Base-by-base conservation (phyloP, 2,329 filamentous ascomycete genomes). In the Cercospora sp. region DNA sequence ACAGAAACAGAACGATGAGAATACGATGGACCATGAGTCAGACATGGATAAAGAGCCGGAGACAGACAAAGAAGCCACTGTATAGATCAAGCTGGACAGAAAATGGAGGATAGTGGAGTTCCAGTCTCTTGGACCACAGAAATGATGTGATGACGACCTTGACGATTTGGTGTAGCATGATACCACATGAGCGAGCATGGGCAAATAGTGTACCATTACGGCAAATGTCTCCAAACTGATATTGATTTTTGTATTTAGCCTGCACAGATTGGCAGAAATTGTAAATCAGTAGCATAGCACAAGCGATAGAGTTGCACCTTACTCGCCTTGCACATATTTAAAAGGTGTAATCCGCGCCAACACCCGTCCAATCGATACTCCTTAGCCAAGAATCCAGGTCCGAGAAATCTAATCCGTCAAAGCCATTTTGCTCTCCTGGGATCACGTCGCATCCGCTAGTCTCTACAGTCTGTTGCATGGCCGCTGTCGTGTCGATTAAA, bases 341-440 rank as follows among this genome's bases (percentile, higher is more conserved):
- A 16, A 71, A 66, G 6, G 63, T 67, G 20, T 59, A 67, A 45
- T 67, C 67, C 3, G 65, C 67, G 20, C 69, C 67, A 6, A 60
- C 64, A 3, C 65, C 66, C 18, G 63, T 67, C 69, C 69, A 71
- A 26, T 70, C 67, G 16, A 72, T 65, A 20, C 62, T 69, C 60
- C 63, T 68, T 20, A 68, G 60, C 67, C 69, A 71, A 7, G 64
- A 42, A 10, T 67, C 61, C 20, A 69, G 48, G 39, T 71, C 69
- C 18, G 70, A 68, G 6, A 36, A 31, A 26, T 72, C 70, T 3
- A 67, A 48, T 16, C 55, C 61, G 3, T 66, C 63, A 9, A 63
- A 8, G 20, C 51, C 58, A 58, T 60, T 62, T 36, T 64, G n/a
- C 55, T 20, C 31, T 59, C 13, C 53, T 1, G 26, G 4, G 2